These are phyloP conservation scores for Skeletonema costatum DNA, from an alignment of 108 stramenopile species.

Conservation along the genomic window DNA sequence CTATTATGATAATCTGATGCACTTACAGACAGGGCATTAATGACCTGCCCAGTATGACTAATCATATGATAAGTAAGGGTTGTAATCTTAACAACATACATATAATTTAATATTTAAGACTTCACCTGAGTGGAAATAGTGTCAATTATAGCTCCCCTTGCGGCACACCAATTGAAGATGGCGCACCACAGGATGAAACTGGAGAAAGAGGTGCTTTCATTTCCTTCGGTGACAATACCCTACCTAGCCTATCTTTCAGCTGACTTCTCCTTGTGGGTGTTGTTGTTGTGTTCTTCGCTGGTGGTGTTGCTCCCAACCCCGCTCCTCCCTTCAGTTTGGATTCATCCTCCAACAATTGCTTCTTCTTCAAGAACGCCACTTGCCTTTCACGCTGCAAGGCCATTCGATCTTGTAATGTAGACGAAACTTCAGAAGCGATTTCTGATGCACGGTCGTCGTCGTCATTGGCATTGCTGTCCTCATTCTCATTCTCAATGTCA, in stretches of 20 bases:
- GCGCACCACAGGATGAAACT: not conserved
- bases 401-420: conserved; percentile 71
- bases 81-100: not conserved
- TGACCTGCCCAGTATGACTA: not conserved
- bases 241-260: not conserved
- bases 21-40: too few relatives aligned
- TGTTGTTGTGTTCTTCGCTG: conserved; percentile 1
- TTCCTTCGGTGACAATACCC: not conserved
- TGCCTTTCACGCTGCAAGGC: conserved; percentile 70
- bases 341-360: conserved; percentile 71
- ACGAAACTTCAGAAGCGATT: conserved; percentile 34
- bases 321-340: conserved; percentile 41
- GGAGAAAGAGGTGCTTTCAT: not conserved
- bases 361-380: conserved; percentile 73
- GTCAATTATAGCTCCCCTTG: not conserved
- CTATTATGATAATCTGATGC: not conserved
- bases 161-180: not conserved
- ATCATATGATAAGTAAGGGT: not conserved
- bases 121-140: not conserved
- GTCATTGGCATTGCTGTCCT: conserved; percentile 14
- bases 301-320: conserved; percentile 3
- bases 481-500: conserved; percentile 39
- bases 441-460: conserved; percentile 50
- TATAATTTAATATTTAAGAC: not conserved
- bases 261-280: conserved; percentile 4